phyloP scores from a whole-genome alignment of 2,329 filamentous ascomycete species.

The Alternaria arborescens region DNA sequence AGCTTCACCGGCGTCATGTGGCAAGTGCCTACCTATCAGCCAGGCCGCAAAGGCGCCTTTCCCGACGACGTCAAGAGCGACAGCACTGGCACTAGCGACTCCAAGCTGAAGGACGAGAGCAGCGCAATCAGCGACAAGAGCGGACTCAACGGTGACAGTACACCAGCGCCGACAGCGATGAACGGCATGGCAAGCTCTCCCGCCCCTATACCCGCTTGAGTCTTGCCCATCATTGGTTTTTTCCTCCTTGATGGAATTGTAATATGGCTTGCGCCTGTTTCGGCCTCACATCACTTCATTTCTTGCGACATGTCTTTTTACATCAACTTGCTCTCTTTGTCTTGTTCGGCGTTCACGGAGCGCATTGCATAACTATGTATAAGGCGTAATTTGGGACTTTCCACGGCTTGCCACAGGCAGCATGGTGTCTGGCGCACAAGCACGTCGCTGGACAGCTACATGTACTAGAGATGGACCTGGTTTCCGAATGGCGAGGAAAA shows the following conservation, averaged over 20 bases:
- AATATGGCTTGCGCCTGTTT: background rate
- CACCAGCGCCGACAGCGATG: slow-evolving; percentile 54
- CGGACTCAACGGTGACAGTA: slow-evolving; percentile 60
- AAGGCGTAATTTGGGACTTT: slow-evolving; percentile 26
- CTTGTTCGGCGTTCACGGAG: slow-evolving; percentile 38
- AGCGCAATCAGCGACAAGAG: slow-evolving; percentile 70
- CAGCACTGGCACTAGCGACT: slow-evolving; percentile 63
- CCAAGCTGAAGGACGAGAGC: slow-evolving; percentile 65
- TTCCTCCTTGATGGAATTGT: background rate
- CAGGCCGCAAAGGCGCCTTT: slow-evolving; percentile 67
- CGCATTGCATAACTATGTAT: slow-evolving; percentile 30
- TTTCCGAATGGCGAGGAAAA: background rate
- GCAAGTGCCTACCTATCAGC: slow-evolving; percentile 84
- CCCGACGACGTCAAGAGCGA: slow-evolving; percentile 69
- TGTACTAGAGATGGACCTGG: slow-evolving; percentile 8
- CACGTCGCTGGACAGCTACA: slow-evolving; percentile 1
- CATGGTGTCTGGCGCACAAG: slow-evolving; percentile 10
- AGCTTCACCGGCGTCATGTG: slow-evolving; percentile 90
- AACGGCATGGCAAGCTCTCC: slow-evolving; percentile 62
- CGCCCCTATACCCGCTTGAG: slow-evolving; percentile 49
- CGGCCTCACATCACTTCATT: slow-evolving; percentile 3
- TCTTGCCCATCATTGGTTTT: background rate
- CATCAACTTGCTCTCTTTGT: slow-evolving; percentile 19
- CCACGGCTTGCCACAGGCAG: slow-evolving; percentile 24
- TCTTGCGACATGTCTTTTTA: slow-evolving; percentile 20